Percentiles rank a stretch among this genome's conserved stretches.
Conservation (phyloP, 2,329 filamentous ascomycete species). For the Camptophora hylomeconis region DNA sequence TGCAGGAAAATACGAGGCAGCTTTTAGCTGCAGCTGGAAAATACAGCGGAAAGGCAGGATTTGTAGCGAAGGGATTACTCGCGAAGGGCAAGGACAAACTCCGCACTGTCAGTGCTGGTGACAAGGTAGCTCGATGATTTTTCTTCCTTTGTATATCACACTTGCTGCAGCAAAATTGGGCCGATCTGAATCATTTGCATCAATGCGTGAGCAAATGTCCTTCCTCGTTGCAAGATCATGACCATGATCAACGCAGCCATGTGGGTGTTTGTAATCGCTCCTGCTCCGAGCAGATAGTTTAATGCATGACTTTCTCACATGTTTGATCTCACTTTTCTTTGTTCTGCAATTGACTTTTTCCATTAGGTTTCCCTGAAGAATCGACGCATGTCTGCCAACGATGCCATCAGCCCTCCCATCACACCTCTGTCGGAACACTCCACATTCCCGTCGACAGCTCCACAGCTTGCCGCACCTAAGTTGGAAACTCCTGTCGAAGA, state of each 20-base stretch:
- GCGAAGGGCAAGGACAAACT: constrained; percentile 84
- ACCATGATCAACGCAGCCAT: constrained; percentile 1
- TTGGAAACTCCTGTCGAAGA: constrained; percentile 4
- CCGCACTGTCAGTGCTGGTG: constrained; percentile 48
- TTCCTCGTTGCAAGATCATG: no score
- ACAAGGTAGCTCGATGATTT: constrained; percentile 77
- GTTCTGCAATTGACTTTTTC: constrained; percentile 11
- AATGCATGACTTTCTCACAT: constrained; percentile 5
- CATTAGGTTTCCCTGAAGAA: constrained; percentile 10
- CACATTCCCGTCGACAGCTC: constrained; percentile 8
- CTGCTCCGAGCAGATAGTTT: constrained; percentile 4
- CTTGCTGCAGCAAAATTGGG: no score
- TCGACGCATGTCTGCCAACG: constrained; percentile 6
- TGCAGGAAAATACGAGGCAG: constrained; percentile 78
- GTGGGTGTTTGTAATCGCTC: not conserved
- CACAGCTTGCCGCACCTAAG: constrained; percentile 2
- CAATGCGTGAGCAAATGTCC: no score
- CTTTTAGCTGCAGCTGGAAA: constrained; percentile 70
- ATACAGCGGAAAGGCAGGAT: constrained; percentile 54
- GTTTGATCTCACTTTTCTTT: constrained; percentile 5
- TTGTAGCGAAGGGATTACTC: constrained; percentile 80
- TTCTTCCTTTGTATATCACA: constrained; percentile 22
- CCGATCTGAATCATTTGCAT: constrained; percentile 1
- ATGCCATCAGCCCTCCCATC: constrained; percentile 4
- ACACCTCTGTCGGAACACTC: constrained; percentile 8